Percentiles rank a stretch among this genome's conserved stretches.
Conservation (phyloP, 805 yeast genomes). For the Metschnikowia kunwiensis region DNA sequence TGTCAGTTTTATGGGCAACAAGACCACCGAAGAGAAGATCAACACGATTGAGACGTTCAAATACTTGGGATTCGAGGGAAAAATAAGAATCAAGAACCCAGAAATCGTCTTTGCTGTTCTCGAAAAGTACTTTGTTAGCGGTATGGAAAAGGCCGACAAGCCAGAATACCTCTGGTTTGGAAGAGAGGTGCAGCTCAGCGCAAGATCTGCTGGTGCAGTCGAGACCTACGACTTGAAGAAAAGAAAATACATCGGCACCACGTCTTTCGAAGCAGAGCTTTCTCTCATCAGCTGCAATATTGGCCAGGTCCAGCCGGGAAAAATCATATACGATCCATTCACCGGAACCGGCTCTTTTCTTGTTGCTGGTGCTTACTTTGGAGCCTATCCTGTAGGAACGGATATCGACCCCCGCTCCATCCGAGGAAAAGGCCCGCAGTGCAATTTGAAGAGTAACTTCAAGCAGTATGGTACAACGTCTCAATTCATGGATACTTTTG, state of each 20-base stretch:
- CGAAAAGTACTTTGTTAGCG: constrained; percentile 62
- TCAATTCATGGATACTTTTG: constrained; percentile 67
- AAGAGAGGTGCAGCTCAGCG: constrained; percentile 59
- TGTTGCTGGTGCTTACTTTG: constrained; percentile 82
- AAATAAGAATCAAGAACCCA: constrained; percentile 73
- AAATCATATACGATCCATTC: constrained; percentile 87
- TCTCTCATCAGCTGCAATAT: constrained; percentile 84
- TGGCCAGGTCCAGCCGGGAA: constrained; percentile 65
- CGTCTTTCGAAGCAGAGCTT: constrained; percentile 93
- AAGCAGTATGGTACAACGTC: constrained; percentile 61
- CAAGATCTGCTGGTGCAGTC: constrained; percentile 59
- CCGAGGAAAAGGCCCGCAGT: constrained; percentile 59
- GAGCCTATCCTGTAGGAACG: constrained; percentile 78
- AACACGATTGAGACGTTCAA: constrained; percentile 67
- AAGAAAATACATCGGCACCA: constrained; percentile 89
- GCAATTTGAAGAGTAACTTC: constrained; percentile 64
- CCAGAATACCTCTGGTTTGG: constrained; percentile 74
- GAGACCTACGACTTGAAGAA: constrained; percentile 79
- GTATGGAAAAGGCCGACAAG: constrained; percentile 42
- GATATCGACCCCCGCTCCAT: constrained; percentile 84
- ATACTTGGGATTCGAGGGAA: constrained; percentile 72
- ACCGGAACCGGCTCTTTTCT: constrained; percentile 95
- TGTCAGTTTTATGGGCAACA: constrained; percentile 68
- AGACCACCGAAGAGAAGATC: constrained; percentile 50
- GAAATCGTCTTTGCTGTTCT: constrained; percentile 66